These are phyloP conservation scores for Linderina pennispora DNA, from an alignment of 192 early-diverging fungal species.

Conservation along the genomic window DNA sequence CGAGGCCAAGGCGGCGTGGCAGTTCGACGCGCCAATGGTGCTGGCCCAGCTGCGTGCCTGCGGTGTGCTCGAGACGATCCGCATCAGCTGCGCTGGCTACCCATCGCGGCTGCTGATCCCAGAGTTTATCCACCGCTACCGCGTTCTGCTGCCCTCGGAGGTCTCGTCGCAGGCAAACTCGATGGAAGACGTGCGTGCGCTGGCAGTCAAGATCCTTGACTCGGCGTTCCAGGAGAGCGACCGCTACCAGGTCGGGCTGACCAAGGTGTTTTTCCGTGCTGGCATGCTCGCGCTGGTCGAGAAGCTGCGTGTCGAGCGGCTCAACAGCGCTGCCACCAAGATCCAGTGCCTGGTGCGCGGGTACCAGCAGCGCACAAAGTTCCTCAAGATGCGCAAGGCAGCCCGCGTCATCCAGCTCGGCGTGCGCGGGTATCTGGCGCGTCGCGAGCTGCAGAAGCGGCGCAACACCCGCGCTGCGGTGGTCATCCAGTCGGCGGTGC, in stretches of 20 bases:
- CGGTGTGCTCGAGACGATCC: slow-evolving; percentile 98
- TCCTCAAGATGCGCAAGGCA: slow-evolving; percentile 49
- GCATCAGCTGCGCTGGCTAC: slow-evolving; percentile 97
- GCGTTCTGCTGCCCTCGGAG: slow-evolving; percentile 44
- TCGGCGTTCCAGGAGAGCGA: slow-evolving; percentile 70
- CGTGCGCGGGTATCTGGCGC: slow-evolving; percentile 56
- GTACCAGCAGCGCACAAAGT: slow-evolving; percentile 57
- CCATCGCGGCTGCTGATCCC: slow-evolving; percentile 82
- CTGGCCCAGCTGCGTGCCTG: slow-evolving; percentile 92
- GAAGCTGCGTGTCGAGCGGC: slow-evolving; percentile 79
- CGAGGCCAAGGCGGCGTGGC: slow-evolving; percentile 87
- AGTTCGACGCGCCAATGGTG: slow-evolving; percentile 92
- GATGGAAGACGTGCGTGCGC: slow-evolving; percentile 48
- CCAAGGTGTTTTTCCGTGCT: slow-evolving; percentile 99
- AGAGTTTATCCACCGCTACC: slow-evolving; percentile 88
- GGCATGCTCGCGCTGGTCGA: slow-evolving; percentile 75
- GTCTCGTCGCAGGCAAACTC: slow-evolving; percentile 46
- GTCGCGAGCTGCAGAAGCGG: slow-evolving; percentile 45
- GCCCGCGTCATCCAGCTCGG: slow-evolving; percentile 65
- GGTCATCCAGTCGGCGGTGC: slow-evolving; percentile 67
- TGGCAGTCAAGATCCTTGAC: slow-evolving; percentile 57
- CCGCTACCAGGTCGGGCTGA: slow-evolving; percentile 88
- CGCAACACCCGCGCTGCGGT: slow-evolving; percentile 67
- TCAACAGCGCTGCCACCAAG: slow-evolving; percentile 72
- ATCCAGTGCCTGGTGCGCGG: slow-evolving; percentile 87